Evolutionary conservation across 2,329 filamentous ascomycete genomes (phyloP).

Genomic region (Pseudogymnoascus sp.): DNA sequence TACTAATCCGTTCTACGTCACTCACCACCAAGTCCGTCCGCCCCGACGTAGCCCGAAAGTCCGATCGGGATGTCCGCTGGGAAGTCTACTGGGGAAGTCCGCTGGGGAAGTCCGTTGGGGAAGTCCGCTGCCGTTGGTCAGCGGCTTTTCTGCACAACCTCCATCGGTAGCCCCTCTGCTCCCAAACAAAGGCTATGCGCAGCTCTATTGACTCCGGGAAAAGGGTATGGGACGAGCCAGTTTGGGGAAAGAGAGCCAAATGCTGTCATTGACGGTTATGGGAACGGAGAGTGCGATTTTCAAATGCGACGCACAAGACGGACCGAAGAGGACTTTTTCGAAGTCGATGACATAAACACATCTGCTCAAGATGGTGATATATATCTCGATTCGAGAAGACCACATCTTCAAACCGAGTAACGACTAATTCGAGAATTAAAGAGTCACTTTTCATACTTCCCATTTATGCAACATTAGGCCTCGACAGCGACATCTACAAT

Average conservation of each 20-base stretch:
- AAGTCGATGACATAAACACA: background rate
- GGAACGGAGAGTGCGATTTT: background rate
- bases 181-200: background rate
- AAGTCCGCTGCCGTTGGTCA: background rate
- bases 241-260: background rate
- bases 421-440: background rate
- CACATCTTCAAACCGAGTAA: background rate
- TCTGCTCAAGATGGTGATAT: background rate
- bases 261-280: background rate
- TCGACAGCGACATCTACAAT: background rate
- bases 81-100: background rate
- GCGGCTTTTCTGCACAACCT: background rate
- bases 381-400: background rate
- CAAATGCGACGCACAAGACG: background rate
- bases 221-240: background rate
- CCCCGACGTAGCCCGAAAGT: background rate
- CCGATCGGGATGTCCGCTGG: background rate
- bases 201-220: background rate
- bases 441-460: background rate
- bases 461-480: background rate
- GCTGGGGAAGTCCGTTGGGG: background rate
- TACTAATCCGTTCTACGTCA: background rate
- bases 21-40: background rate
- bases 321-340: background rate
- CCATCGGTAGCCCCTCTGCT: background rate